Base-by-base conservation (phyloP, 331 rosid genomes). In the Acacia concinna region DNA sequence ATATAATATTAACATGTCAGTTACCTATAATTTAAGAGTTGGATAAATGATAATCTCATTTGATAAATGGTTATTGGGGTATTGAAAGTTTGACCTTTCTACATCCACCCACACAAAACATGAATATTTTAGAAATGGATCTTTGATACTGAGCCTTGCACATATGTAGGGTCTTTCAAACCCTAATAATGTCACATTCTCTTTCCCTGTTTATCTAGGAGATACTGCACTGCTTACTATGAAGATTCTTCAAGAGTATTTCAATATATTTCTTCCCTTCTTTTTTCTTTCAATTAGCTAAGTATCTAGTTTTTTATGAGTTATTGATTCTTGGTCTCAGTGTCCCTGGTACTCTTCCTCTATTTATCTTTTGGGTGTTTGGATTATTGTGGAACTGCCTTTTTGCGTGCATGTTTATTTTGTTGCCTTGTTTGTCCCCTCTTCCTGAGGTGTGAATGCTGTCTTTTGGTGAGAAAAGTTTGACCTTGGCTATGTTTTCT, bases 221-320 rank as follows among this genome's bases (percentile, higher is more conserved):
- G 68, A 65, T 8, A 27, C 77, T 57, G 46, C 46, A 51, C 43
- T 47, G 25, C 68, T 72, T 75, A 44, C 77, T 35, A 23, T 43
- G 49, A 73, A 51, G 80, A 83, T 71, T 71, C 80, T 30, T 52
- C 30, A 57, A 20, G 15, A 71, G 86, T 49, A 46, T 66, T 72
- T 81, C 74, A 65, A 62, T 68, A 85, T 85, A 71, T 75, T 74
- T 47, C 8, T 4, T 14, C 51, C 3, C 18, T 14, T 46, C n/a
- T 6, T 46, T 14, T 46, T 46, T 46, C 20, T 47, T 47, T 17
- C 54, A 47, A 47, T 47, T 47, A 47, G 54, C 43, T 3, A 71
- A 28, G 67, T 79, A 47, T 70, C 78, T 57, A 38, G 44, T 77
- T 81, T 79, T 74, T 71, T 32, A 34, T 67, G 47, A 69, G 84